These are phyloP conservation scores for Mitragyna speciosa DNA, from an alignment of 257 asterid species.

Conservation along the genomic window DNA sequence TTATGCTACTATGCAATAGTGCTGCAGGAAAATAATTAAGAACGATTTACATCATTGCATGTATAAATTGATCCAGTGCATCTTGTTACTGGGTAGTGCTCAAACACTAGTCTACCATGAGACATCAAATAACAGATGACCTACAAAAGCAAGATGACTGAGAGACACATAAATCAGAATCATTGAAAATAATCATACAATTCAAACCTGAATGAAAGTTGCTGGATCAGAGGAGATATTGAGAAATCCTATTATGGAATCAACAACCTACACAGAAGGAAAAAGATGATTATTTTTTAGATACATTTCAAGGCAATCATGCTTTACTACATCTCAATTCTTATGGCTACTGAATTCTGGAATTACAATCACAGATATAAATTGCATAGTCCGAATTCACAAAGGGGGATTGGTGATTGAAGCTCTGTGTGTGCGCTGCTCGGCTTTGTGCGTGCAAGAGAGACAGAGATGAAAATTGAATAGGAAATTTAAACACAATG, in stretches of 20 bases:
- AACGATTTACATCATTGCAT: background rate
- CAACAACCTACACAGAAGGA: conserved; percentile 59
- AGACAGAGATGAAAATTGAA: background rate
- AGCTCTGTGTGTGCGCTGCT: background rate
- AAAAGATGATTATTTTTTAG: conserved; percentile 10
- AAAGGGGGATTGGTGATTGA: too few species aligned
- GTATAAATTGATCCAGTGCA: background rate
- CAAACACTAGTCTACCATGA: background rate
- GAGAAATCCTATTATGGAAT: conserved; percentile 57
- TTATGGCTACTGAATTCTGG: background rate
- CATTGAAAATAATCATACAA: background rate
- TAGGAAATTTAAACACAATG: too few species aligned
- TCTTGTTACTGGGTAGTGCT: background rate
- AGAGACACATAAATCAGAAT: background rate
- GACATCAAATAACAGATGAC: background rate
- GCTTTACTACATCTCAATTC: background rate
- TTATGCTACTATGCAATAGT: background rate
- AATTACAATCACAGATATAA: background rate
- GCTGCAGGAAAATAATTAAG: background rate
- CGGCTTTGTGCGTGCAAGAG: background rate
- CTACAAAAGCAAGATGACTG: background rate
- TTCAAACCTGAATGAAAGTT: conserved; percentile 71
- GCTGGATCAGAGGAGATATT: conserved; percentile 69
- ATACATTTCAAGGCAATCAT: background rate
- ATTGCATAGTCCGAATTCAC: background rate